Evolutionary conservation across 805 yeast species (phyloP).

Genomic region (Schwanniomyces yamadae): DNA sequence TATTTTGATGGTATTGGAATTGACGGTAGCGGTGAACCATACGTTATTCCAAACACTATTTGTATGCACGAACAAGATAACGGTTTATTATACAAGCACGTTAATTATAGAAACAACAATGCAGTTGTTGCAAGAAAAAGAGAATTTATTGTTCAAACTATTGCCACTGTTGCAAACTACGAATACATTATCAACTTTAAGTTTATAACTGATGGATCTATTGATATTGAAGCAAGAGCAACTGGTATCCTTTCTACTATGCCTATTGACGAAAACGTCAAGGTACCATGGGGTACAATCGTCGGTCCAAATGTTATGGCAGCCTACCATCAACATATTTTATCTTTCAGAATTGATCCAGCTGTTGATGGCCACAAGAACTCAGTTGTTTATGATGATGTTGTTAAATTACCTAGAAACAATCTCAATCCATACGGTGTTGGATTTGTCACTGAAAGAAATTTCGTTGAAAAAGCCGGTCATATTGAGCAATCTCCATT

Average conservation of each 20-base stretch:
- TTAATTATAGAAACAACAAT: slow-evolving; percentile 69
- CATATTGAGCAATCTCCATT: slow-evolving; percentile 71
- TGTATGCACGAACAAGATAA: slow-evolving; percentile 82
- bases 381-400: slow-evolving; percentile 71
- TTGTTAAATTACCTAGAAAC: slow-evolving; percentile 54
- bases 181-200: slow-evolving; percentile 73
- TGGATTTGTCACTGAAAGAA: slow-evolving; percentile 66
- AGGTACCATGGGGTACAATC: slow-evolving; percentile 71
- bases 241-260: slow-evolving; percentile 84
- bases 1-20: slow-evolving; percentile 64
- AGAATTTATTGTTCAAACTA: slow-evolving; percentile 75
- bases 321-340: slow-evolving; percentile 79
- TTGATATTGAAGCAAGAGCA: slow-evolving; percentile 77
- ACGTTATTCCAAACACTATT: slow-evolving; percentile 62
- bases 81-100: slow-evolving; percentile 75
- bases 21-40: slow-evolving; percentile 60
- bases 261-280: slow-evolving; percentile 70
- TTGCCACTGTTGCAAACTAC: slow-evolving; percentile 83
- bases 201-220: slow-evolving; percentile 75
- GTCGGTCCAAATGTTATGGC: slow-evolving; percentile 83
- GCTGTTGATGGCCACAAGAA: slow-evolving; percentile 80
- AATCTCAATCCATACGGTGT: slow-evolving; percentile 62
- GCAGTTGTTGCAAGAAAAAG: slow-evolving; percentile 78
- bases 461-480: slow-evolving; percentile 68
- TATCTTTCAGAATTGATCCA: slow-evolving; percentile 78